phyloP scores from a whole-genome alignment of 2,329 filamentous ascomycete genomes.

The Xylariaceae sp. region DNA sequence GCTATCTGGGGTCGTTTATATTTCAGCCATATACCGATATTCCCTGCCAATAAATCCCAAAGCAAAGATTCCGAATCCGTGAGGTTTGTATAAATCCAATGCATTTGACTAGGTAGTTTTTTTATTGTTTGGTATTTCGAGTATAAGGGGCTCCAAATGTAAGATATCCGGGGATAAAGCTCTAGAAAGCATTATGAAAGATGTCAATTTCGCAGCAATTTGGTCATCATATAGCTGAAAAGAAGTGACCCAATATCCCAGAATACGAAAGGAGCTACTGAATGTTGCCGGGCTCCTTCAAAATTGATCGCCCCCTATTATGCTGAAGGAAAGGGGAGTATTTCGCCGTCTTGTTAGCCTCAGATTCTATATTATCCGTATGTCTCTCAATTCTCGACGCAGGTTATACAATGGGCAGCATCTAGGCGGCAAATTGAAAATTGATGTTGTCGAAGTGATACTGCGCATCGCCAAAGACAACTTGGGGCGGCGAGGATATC shows the following conservation, averaged over 20 bases:
- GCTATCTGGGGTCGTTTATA: too few species aligned
- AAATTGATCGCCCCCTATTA: not conserved
- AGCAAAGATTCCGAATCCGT: too few species aligned
- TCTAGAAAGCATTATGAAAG: not conserved
- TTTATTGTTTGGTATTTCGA: too few species aligned
- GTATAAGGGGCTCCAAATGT: not conserved
- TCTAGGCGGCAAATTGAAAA: constrained; percentile 27
- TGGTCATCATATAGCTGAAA: not conserved
- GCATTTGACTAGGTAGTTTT: too few species aligned
- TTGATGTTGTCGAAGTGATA: constrained; percentile 25
- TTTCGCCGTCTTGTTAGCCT: not conserved
- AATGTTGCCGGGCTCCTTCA: not conserved
- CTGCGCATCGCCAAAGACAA: constrained; percentile 24
- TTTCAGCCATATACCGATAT: too few species aligned
- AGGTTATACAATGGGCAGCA: not conserved
- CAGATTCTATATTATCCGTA: not conserved
- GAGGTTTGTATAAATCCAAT: too few species aligned
- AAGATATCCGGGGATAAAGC: not conserved
- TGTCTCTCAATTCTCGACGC: not conserved
- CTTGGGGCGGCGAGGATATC: constrained; percentile 28
- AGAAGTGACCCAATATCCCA: not conserved
- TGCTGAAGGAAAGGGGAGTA: not conserved
- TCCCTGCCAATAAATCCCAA: too few species aligned
- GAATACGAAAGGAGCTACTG: not conserved
- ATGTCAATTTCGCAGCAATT: not conserved